Base-by-base conservation (phyloP, 257 asterid species). In the Nicotiana paniculata region DNA sequence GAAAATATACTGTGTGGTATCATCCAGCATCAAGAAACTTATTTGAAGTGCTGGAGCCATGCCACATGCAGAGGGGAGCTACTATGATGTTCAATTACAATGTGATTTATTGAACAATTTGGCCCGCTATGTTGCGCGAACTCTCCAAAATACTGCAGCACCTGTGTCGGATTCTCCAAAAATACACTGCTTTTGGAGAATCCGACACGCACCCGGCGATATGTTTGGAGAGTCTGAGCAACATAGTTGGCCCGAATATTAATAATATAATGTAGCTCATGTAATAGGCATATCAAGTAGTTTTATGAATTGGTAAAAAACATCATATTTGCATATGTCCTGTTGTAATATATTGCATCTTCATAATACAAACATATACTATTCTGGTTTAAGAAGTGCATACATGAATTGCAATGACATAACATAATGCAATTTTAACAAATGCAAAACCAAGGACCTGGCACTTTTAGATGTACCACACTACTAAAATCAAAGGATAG, bases 31-130 rank as follows among this genome's bases (percentile, higher is more conserved):
- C 26, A 72, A 11, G 33, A 72, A 24, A 58, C 61, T 72, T 72
- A 46, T 72, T 72, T 46, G 0, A 72, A n/a, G 79, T 72, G 79
- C 79, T 72, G 79, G n/a, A 72, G 59, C 39, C 79, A 72, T 6
- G 37, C 79, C 12, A 24, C 24, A 24, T 24, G 39, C 5, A 46
- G 61, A 43, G 21, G 21, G 37, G 13, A 46, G 77, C 18, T 70
- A 39, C 77, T 16, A 68, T 18, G 17, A 68, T 17, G 28, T 68
- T 68, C 54, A 68, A 68, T 35, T 35, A 69, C 32, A 6, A 37
- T 37, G 77, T 2, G 7, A 68, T 68, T 68, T 3, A 32, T 3
- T 32, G 0, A 24, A 24, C 35, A 17, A 62, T 26, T 62, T 32
- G 66, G 12, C 33, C 67, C 7, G 33, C 24, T 21, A 21, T 21